Evolutionary conservation across 176 grass and related monocot genomes (phyloP).

Genomic region (Oryza punctata): DNA sequence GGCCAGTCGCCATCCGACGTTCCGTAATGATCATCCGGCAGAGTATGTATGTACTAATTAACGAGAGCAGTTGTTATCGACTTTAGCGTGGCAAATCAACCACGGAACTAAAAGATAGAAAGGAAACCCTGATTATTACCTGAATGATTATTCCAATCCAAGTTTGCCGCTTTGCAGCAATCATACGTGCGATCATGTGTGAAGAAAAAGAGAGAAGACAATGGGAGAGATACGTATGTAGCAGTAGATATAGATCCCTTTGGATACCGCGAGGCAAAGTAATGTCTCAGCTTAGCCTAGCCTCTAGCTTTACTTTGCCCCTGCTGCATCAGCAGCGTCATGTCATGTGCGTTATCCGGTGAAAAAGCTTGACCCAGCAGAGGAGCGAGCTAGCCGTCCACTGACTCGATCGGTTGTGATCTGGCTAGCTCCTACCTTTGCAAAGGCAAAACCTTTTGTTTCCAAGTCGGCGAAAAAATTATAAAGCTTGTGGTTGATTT

Average conservation of each 20-base stretch:
- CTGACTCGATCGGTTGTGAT: background rate
- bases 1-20: background rate
- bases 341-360: constrained; percentile 38
- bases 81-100: background rate
- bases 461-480: background rate
- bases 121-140: background rate
- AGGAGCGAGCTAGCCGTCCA: background rate
- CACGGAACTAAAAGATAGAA: background rate
- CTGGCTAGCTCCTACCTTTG: background rate
- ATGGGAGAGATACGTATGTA: background rate
- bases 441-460: constrained; percentile 11
- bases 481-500: background rate
- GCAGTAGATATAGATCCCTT: too few species aligned
- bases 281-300: too few species aligned
- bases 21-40: background rate
- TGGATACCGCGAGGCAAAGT: background rate
- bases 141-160: background rate
- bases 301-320: background rate
- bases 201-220: background rate
- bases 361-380: background rate
- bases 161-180: background rate
- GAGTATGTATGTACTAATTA: background rate
- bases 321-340: background rate
- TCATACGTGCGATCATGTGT: background rate
- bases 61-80: background rate